These are phyloP conservation scores for Pythium chondricola DNA, from an alignment of 352 stramenopile genomes.

Conservation along the genomic window DNA sequence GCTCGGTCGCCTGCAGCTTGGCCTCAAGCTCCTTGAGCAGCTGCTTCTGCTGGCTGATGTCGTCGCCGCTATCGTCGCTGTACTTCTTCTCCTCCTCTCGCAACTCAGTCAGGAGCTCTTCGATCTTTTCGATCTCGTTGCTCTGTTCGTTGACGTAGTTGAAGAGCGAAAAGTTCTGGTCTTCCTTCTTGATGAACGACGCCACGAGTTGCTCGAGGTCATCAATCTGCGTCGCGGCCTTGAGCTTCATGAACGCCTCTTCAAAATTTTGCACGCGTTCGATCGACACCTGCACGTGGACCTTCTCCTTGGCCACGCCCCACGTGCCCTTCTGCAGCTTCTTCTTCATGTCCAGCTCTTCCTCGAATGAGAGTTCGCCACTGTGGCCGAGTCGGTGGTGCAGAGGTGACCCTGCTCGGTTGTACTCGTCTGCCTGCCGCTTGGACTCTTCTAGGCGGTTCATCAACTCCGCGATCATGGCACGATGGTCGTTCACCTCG, in stretches of 20 bases:
- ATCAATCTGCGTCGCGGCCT: constrained; percentile 86
- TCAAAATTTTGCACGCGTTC: constrained; percentile 94
- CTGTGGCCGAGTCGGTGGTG: constrained; percentile 8
- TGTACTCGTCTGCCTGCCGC: constrained; percentile 29
- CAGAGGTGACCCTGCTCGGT: constrained; percentile 22
- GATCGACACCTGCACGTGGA: constrained; percentile 83
- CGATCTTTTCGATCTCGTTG: constrained; percentile 91
- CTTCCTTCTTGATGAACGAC: constrained; percentile 94
- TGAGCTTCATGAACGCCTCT: constrained; percentile 94
- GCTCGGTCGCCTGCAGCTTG: constrained; percentile 69
- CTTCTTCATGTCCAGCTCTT: constrained; percentile 65
- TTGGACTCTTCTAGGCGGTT: constrained; percentile 56
- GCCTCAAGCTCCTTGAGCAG: constrained; percentile 85
- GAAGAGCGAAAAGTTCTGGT: constrained; percentile 96
- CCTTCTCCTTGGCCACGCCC: constrained; percentile 82
- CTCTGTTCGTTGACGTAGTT: constrained; percentile 94
- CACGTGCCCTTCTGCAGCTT: constrained; percentile 75
- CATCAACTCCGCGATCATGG: constrained; percentile 50
- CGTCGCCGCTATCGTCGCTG: constrained; percentile 74
- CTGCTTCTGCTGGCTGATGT: constrained; percentile 87
- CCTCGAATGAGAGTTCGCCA: constrained; percentile 46
- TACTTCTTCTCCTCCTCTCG: constrained; percentile 84
- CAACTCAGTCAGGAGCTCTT: constrained; percentile 70
- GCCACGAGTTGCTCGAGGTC: constrained; percentile 91
- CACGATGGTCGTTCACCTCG: constrained; percentile 66